Conservation (phyloP, 2,329 filamentous ascomycete genomes). For the Neopestalotiopsis sp. region DNA sequence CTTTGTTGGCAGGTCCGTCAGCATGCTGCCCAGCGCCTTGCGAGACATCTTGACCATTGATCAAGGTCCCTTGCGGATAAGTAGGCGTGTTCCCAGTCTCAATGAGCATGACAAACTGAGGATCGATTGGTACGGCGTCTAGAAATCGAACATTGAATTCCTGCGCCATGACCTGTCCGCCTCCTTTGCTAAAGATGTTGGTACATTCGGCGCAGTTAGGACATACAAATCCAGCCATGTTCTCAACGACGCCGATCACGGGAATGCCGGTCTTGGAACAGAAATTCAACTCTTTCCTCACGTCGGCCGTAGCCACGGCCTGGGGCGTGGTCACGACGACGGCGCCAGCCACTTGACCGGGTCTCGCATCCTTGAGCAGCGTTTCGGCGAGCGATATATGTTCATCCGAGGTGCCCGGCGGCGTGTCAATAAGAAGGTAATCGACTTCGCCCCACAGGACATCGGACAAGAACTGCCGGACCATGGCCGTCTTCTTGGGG, state of each 20-base stretch:
- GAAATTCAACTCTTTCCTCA: conserved; percentile 94
- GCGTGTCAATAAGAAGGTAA: conserved; percentile 93
- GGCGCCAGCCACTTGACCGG: conserved; percentile 79
- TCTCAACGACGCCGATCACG: conserved; percentile 90
- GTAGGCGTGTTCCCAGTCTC: conserved; percentile 72
- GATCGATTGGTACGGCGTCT: conserved; percentile 89
- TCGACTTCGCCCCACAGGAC: conserved; percentile 89
- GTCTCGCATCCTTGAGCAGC: conserved; percentile 66
- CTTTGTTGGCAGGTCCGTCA: conserved; percentile 37
- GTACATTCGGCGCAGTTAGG: conserved; percentile 83
- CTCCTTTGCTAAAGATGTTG: conserved; percentile 91
- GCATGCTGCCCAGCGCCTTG: conserved; percentile 32
- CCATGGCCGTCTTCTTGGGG: conserved; percentile 99
- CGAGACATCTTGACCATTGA: conserved; percentile 63
- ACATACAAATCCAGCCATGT: conserved; percentile 94
- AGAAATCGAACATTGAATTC: conserved; percentile 87
- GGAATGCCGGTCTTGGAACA: conserved; percentile 82
- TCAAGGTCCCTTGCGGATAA: conserved; percentile 72
- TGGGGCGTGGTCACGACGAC: conserved; percentile 97
- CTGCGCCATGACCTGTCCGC: conserved; percentile 85
- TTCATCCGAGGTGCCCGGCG: conserved; percentile 94
- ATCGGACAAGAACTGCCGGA: conserved; percentile 92
- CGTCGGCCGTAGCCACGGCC: conserved; percentile 90
- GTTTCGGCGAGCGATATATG: conserved; percentile 95
- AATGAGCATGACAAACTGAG: conserved; percentile 85